These are phyloP conservation scores for Fusarium sublunatum DNA, from an alignment of 2,329 filamentous ascomycete genomes.

Conservation along the genomic window DNA sequence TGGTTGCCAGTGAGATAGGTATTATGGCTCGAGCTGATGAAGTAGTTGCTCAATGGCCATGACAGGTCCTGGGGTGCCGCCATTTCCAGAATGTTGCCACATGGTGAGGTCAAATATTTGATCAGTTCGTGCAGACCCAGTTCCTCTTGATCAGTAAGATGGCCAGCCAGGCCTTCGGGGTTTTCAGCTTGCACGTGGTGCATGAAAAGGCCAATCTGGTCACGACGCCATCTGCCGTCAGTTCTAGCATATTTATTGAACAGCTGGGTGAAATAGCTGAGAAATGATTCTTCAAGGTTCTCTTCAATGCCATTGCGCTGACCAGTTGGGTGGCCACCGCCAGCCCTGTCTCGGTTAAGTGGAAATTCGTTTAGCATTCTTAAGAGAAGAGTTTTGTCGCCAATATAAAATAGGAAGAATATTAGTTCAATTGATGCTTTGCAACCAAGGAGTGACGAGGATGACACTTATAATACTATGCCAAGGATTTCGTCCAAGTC, in stretches of 20 bases:
- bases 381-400: too few relatives aligned
- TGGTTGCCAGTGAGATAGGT: slow-evolving; percentile 91
- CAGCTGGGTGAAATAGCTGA: not conserved
- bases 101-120: slow-evolving; percentile 18
- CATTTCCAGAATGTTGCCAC: slow-evolving; percentile 15
- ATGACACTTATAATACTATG: too few relatives aligned
- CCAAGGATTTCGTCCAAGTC: too few relatives aligned
- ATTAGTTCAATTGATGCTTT: too few relatives aligned
- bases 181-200: slow-evolving; percentile 17
- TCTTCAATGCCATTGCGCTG: slow-evolving; percentile 16
- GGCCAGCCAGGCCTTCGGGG: slow-evolving; percentile 6
- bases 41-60: slow-evolving; percentile 85
- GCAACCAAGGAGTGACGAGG: too few relatives aligned
- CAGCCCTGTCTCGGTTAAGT: slow-evolving; percentile 1
- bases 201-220: slow-evolving; percentile 16
- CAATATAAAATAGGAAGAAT: too few relatives aligned
- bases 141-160: slow-evolving; percentile 10
- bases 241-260: slow-evolving; percentile 14
- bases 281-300: slow-evolving; percentile 6
- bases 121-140: not conserved
- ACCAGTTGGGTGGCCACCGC: slow-evolving; percentile 1
- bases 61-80: slow-evolving; percentile 61
- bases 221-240: slow-evolving; percentile 1
- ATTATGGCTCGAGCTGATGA: slow-evolving; percentile 94
- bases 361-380: slow-evolving; percentile 1